A percentile compares a stretch with the other conserved stretches of the same genome.
phyloP scores from a whole-genome alignment of 2,329 filamentous ascomycete genomes.

The Xylariaceae sp. region DNA sequence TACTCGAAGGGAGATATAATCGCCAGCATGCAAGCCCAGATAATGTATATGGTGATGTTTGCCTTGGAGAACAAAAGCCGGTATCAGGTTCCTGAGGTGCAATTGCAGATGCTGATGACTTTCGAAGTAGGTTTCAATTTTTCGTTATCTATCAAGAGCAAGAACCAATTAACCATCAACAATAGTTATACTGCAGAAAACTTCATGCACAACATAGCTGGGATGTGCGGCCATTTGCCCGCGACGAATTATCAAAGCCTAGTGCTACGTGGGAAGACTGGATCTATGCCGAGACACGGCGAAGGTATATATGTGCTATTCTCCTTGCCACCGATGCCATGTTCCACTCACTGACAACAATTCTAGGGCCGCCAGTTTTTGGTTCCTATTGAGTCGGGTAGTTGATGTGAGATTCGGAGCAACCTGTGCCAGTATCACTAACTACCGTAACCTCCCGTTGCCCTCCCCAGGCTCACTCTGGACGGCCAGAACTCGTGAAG shows the following conservation, averaged over 20 bases:
- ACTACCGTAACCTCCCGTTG: slow-evolving; percentile 27
- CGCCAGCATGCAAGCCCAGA: slow-evolving; percentile 17
- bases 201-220: slow-evolving; percentile 13
- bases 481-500: slow-evolving; percentile 22
- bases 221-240: slow-evolving; percentile 6
- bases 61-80: slow-evolving; percentile 15
- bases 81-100: slow-evolving; percentile 16
- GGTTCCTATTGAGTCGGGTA: slow-evolving; percentile 31
- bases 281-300: slow-evolving; percentile 28
- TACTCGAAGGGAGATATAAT: slow-evolving; percentile 14
- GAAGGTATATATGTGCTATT: slow-evolving; percentile 23
- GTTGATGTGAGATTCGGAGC: slow-evolving; percentile 25
- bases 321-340: not conserved
- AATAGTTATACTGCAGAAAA: slow-evolving; percentile 19
- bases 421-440: slow-evolving; percentile 21
- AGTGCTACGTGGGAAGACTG: slow-evolving; percentile 31
- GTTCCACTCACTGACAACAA: not conserved
- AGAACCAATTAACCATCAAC: not conserved
- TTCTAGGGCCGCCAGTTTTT: slow-evolving; percentile 26
- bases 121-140: slow-evolving; percentile 11
- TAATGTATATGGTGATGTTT: slow-evolving; percentile 23
- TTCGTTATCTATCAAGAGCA: not conserved
- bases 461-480: slow-evolving; percentile 26
- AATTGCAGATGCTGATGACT: slow-evolving; percentile 19
- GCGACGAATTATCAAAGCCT: slow-evolving; percentile 19